Evolutionary conservation across 805 yeast genomes (phyloP).

Genomic region (Dipodascopsis tothii): DNA sequence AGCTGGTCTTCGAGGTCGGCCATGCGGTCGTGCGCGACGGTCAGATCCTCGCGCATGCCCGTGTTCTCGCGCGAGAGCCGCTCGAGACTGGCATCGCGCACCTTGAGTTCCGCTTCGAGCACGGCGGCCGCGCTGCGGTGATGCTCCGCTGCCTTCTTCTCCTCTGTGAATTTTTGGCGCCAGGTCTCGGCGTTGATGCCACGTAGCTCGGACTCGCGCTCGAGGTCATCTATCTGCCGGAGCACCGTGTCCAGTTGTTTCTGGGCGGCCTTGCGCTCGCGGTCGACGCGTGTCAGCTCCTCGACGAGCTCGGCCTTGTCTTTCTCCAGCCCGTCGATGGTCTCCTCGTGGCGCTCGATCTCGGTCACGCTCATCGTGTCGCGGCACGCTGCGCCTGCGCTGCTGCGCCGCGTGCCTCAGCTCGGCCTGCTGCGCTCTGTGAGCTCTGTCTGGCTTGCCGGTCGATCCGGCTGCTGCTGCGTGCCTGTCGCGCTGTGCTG

Average conservation of each 20-base stretch:
- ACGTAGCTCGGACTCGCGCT: conserved; percentile 8
- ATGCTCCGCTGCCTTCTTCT: conserved; percentile 7
- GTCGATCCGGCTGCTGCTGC: no score
- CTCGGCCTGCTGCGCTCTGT: no score
- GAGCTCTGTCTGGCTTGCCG: no score
- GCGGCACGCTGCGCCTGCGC: not conserved
- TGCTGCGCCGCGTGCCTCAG: no score
- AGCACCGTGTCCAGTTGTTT: conserved; percentile 4
- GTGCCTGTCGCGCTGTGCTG: no score
- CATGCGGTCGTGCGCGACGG: conserved; percentile 2
- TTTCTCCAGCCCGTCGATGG: conserved; percentile 5
- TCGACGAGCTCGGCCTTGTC: not conserved
- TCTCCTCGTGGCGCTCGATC: conserved; percentile 3
- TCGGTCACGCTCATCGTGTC: not conserved
- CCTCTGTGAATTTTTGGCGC: conserved; percentile 10
- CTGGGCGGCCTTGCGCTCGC: conserved; percentile 2
- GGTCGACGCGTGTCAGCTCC: not conserved
- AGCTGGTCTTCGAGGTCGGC: conserved; percentile 4
- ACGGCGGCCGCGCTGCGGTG: conserved; percentile 2
- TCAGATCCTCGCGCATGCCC: conserved; percentile 4
- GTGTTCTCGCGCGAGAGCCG: conserved; percentile 10
- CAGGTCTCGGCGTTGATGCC: conserved; percentile 14
- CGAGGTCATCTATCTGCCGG: conserved; percentile 7
- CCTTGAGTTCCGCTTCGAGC: conserved; percentile 10
- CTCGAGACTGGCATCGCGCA: conserved; percentile 13